phyloP scores from a whole-genome alignment of 192 early-diverging fungal species.

The Spinellus fusiger region DNA sequence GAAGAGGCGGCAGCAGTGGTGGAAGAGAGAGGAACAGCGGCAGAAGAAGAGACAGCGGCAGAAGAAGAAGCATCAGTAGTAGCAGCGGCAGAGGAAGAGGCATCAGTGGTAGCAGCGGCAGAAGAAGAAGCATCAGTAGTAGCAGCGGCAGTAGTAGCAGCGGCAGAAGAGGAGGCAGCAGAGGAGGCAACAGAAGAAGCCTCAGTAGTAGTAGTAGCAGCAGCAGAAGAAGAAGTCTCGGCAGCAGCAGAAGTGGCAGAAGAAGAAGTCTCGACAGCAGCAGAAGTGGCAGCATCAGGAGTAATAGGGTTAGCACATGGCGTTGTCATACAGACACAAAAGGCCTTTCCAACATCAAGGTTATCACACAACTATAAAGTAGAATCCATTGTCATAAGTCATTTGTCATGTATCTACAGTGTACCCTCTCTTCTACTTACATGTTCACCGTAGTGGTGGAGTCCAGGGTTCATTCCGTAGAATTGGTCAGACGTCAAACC shows the following conservation, averaged over 20 bases:
- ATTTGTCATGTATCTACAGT: background rate
- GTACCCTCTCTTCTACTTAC: background rate
- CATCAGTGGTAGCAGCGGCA: background rate
- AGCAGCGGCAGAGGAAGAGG: background rate
- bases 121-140: background rate
- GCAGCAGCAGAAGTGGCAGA: background rate
- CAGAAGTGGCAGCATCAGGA: background rate
- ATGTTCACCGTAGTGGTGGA: background rate
- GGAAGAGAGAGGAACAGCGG: background rate
- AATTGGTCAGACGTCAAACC: background rate
- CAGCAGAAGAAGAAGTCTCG: background rate
- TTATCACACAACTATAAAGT: constrained; percentile 6
- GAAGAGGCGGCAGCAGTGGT: background rate
- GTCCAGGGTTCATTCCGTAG: constrained; percentile 5
- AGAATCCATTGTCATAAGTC: background rate
- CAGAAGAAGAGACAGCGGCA: background rate
- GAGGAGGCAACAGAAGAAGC: background rate
- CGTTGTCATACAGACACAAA: constrained; percentile 1
- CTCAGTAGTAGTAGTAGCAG: background rate
- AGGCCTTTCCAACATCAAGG: constrained; percentile 1
- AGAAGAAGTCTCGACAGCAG: background rate
- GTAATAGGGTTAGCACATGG: background rate
- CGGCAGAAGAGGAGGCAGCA: background rate
- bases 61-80: too few species aligned
- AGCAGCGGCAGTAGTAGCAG: background rate